Evolutionary conservation across 192 early-diverging fungal species (phyloP), one percentile per base, ranked within the genome.

Genomic region (Backusella westeae): DNA sequence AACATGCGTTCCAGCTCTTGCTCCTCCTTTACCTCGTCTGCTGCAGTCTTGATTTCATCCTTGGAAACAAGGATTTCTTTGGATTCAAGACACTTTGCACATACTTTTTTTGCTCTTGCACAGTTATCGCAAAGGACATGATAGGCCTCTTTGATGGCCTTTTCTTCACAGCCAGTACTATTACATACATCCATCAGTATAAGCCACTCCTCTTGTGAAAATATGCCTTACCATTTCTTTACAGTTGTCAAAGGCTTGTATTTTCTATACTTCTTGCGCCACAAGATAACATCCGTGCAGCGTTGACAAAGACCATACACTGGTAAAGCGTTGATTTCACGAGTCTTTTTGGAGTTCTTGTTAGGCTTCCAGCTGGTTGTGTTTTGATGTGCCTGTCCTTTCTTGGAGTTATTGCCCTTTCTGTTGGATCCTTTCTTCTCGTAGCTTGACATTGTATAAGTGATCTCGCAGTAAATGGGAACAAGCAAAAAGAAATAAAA

Each of bases 191-290:
- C 4, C n/a, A 70, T 59, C 3, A 8, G 15, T 6, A 34, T 19
- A 19, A 39, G 9, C 12, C 35, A 52, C 32, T 39, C 34, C 17
- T 39, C 9, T 35, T 81, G 81, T 71, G 32, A 32, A 82, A 23
- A 53, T 74, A 32, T 12, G 39, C 38, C 78, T 81, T 82, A 93
- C 93, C 94, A 99, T 77, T 93, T 95, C 83, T 96, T 96, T 71
- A 93, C 89, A 29, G 87, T 87, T 26, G 96, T 96, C 78, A 99
- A 89, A 41, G 96, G 95, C 88, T 98, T 99, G 87, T 99, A 99
- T 84, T 98, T 96, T 81, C 92, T 92, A 87, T 94, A 96, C 83
- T 94, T 93, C 82, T 99, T 97, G 69, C 94, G 87, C 92, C 91
- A 94, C 82, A 90, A 76, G 29, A 95, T 87, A 44, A 93, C 89